Percentiles rank a stretch among this genome's conserved stretches.
These are phyloP conservation scores for Tricladium varicosporioides DNA, from an alignment of 2,329 filamentous ascomycete species.

Conservation along the genomic window DNA sequence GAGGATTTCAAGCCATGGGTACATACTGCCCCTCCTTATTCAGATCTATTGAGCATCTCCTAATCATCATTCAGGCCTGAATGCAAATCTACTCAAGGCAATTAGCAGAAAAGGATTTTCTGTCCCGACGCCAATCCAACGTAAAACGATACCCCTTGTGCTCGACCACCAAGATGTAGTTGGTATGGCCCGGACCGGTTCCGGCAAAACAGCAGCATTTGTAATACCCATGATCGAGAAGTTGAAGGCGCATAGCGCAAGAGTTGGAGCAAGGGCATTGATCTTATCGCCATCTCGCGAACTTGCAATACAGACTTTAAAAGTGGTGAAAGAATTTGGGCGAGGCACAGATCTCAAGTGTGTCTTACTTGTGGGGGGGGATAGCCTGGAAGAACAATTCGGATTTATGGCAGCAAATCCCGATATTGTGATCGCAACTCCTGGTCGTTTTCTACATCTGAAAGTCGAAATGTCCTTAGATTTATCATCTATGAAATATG, in stretches of 20 bases:
- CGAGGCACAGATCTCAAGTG: slow-evolving; percentile 87
- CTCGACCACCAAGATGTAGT: slow-evolving; percentile 93
- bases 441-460: slow-evolving; percentile 91
- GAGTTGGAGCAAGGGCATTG: slow-evolving; percentile 81
- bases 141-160: slow-evolving; percentile 91
- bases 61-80: slow-evolving; percentile 57
- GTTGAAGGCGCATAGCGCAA: slow-evolving; percentile 81
- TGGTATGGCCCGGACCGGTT: slow-evolving; percentile 98
- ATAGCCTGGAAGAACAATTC: slow-evolving; percentile 95
- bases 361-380: slow-evolving; percentile 90
- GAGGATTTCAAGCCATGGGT: slow-evolving; percentile 96
- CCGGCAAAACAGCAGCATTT: slow-evolving; percentile 96
- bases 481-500: slow-evolving; percentile 86
- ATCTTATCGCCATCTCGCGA: slow-evolving; percentile 93
- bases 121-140: slow-evolving; percentile 94
- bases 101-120: slow-evolving; percentile 94
- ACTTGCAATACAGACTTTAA: slow-evolving; percentile 88
- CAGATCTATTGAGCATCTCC: slow-evolving; percentile 4
- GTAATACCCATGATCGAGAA: slow-evolving; percentile 98
- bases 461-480: slow-evolving; percentile 96
- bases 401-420: slow-evolving; percentile 89
- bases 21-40: slow-evolving; percentile 24
- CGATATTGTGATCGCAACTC: slow-evolving; percentile 95
- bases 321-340: slow-evolving; percentile 93
- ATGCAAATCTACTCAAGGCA: slow-evolving; percentile 79